phyloP scores from a whole-genome alignment of 108 stramenopile genomes.

The Nitzschia sp. region DNA sequence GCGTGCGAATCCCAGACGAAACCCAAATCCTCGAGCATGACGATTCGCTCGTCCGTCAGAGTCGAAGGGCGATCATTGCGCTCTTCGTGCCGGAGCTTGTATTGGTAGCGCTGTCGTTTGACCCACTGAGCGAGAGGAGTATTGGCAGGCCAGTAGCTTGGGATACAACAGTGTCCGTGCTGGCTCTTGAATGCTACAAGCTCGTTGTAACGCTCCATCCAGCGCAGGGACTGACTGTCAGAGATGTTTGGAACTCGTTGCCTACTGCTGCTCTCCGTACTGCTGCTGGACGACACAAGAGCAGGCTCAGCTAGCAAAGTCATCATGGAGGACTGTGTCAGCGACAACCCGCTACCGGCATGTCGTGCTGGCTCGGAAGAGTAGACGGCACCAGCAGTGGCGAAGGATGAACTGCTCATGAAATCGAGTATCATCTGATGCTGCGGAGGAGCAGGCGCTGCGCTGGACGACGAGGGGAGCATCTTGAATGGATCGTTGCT shows the following conservation, averaged over 20 bases:
- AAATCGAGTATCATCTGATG: too few species aligned
- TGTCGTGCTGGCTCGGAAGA: too few species aligned
- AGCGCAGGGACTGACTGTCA: neutral
- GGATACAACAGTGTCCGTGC: conserved; percentile 29
- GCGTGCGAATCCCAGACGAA: conserved; percentile 28
- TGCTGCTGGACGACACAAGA: neutral
- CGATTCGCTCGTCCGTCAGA: neutral
- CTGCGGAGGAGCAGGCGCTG: neutral
- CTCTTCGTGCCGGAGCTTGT: conserved; percentile 2
- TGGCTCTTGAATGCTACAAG: conserved; percentile 14
- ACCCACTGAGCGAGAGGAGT: conserved; percentile 21
- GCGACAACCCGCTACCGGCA: too few species aligned
- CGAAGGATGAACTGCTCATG: too few species aligned
- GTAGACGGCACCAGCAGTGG: too few species aligned
- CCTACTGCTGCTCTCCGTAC: neutral
- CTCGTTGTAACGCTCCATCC: conserved; percentile 15
- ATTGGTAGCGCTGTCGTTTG: conserved; percentile 31
- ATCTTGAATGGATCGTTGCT: neutral
- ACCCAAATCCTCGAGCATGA: conserved; percentile 9
- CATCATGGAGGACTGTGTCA: too few species aligned
- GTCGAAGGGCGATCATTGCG: neutral
- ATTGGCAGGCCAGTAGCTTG: conserved; percentile 14
- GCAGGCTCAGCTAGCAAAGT: neutral
- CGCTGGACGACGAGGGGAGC: neutral
- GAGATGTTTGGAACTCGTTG: neutral